Evolutionary conservation across 371 early-diverging fungal genomes (phyloP), one percentile per base, ranked within the genome.

Genomic region (Lichtheimia ramosa): DNA sequence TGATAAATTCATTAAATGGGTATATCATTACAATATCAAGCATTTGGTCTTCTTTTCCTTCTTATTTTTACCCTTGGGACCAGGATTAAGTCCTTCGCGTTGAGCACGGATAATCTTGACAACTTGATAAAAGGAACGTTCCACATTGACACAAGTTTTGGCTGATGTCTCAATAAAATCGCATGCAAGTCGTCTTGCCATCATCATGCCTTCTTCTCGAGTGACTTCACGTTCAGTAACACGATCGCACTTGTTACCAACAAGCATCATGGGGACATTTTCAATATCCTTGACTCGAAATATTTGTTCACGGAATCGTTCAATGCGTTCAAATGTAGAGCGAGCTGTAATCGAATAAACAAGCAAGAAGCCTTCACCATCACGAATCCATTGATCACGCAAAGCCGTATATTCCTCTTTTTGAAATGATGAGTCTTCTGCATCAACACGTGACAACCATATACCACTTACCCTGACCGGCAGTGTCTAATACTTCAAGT

Each of bases 401-500:
- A 55, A 55, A 21, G 88, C 90, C 12, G 89, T 89, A 64, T 91
- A 91, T 70, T 90, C 91, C 73, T 89, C 92, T 25, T 88, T 28
- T 39, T 25, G 18, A 21, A 18, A n/a, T 49, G 27, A 5, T 34
- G 18, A 55, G 20, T 46, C 1, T n/a, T 53, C n/a, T 27, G 27
- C 27, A 27, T 51, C 48, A 51, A 5, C 18, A 54, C 5, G 51
- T 21, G 43, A 16, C n/a, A 7, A n/a, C n/a, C 14, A 24, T 49
- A 1, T 1, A 6, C 81, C 74, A 88, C 90, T 80, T 39, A 97
- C 93, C 71, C 78, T 96, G 95, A 4, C 96, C 97, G 41, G 96
- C 96, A 10, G 96, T 96, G 81, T 96, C 97, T 16, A 97, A 81
- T 27, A 97, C 93, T 73, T 97, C 97, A 41, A 97, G 79, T 24